A percentile compares a stretch with the other conserved stretches of the same genome.
These are phyloP conservation scores for Trichoderma citrinoviride DNA, from an alignment of 2,329 filamentous ascomycete genomes.

Conservation along the genomic window DNA sequence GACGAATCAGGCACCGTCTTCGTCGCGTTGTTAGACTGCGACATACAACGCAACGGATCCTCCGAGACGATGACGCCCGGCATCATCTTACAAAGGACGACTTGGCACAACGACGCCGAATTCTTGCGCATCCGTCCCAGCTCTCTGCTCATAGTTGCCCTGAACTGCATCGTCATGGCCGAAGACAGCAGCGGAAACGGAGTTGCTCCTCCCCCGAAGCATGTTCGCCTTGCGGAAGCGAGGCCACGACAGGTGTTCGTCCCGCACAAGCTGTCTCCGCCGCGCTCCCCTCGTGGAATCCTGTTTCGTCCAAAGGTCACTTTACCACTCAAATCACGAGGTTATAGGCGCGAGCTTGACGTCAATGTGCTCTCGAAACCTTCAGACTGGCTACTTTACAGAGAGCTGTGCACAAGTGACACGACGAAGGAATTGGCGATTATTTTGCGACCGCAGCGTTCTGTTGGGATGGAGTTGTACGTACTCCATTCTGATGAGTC, in stretches of 20 bases:
- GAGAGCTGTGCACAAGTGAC: neutral
- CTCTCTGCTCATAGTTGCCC: conserved; percentile 28
- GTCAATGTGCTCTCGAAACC: conserved; percentile 29
- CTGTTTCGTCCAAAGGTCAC: conserved; percentile 29
- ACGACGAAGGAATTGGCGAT: neutral
- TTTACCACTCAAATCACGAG: neutral
- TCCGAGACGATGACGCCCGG: conserved; percentile 23
- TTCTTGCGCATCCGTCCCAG: conserved; percentile 32
- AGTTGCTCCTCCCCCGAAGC: neutral
- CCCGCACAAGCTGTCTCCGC: conserved; percentile 24
- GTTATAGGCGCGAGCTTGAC: neutral
- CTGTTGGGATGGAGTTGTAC: conserved; percentile 23
- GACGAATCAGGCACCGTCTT: conserved; percentile 31
- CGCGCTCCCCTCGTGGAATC: conserved; percentile 29
- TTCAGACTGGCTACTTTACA: conserved; percentile 31
- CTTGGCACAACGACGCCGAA: conserved; percentile 31
- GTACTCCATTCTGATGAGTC: conserved; percentile 30
- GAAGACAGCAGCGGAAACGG: conserved; percentile 20
- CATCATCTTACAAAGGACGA: conserved; percentile 32
- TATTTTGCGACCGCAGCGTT: too few relatives aligned
- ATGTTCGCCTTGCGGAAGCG: neutral
- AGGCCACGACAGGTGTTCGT: conserved; percentile 28
- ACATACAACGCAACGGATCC: conserved; percentile 28
- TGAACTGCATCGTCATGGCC: conserved; percentile 31
- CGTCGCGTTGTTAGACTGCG: conserved; percentile 32